Evolutionary conservation across 768 basidiomycete species (phyloP).

Genomic region (Hypsizygus marmoreus): DNA sequence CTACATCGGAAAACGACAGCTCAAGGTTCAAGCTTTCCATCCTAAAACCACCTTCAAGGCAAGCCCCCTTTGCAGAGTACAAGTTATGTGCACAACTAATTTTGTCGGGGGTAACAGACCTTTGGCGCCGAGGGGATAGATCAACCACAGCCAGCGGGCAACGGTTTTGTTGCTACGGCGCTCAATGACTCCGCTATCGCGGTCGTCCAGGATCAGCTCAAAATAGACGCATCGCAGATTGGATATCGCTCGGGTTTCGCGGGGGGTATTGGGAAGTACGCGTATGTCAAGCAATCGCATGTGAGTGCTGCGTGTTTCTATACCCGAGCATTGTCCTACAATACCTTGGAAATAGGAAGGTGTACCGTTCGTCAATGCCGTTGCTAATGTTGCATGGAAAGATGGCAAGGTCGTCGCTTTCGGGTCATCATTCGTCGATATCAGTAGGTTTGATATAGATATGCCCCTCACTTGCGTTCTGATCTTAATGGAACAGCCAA

Average conservation of each 20-base stretch:
- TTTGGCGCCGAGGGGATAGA: neutral
- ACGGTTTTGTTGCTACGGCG: neutral
- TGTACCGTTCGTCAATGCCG: conserved; percentile 34
- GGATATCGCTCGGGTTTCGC: conserved; percentile 17
- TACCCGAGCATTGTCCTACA: neutral
- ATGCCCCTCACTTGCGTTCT: conserved; percentile 16
- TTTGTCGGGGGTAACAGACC: neutral
- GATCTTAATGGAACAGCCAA: conserved; percentile 12
- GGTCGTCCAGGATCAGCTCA: neutral
- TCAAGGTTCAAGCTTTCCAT: conserved; percentile 27
- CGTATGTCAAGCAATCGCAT: conserved; percentile 26
- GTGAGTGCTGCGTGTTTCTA: conserved; percentile 13
- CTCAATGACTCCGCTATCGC: neutral
- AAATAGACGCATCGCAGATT: neutral
- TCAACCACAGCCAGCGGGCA: neutral
- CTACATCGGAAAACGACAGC: conserved; percentile 23
- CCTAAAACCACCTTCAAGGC: conserved; percentile 26
- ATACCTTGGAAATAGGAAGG: conserved; percentile 25
- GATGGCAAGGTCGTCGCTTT: conserved; percentile 29
- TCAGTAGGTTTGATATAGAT: conserved; percentile 29
- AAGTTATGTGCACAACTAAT: too few relatives aligned
- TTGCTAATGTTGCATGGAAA: conserved; percentile 37
- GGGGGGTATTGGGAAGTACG: conserved; percentile 17
- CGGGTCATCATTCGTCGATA: conserved; percentile 32
- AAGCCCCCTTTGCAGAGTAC: neutral